phyloP scores from a whole-genome alignment of 352 stramenopile genomes.

The Peronospora belbahrii region DNA sequence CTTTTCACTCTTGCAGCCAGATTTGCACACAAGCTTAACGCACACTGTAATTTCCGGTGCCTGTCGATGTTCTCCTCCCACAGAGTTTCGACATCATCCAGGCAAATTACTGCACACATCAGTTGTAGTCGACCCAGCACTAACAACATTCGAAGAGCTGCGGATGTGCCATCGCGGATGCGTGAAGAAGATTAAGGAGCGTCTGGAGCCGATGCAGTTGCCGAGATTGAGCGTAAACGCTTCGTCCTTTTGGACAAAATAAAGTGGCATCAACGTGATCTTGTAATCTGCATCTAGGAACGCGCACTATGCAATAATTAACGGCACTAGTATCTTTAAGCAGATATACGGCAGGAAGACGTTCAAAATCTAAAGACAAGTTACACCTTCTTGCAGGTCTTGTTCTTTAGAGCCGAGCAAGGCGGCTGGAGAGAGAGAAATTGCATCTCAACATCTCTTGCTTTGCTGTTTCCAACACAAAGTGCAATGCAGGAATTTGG shows the following conservation, averaged over 20 bases:
- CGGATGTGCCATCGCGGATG: conserved; percentile 66
- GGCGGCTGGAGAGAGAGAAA: too few relatives aligned
- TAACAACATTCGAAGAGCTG: conserved; percentile 30
- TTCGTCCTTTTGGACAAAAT: conserved; percentile 48
- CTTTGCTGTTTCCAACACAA: too few relatives aligned
- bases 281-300: too few relatives aligned
- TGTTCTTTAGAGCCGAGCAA: too few relatives aligned
- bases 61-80: conserved; percentile 30
- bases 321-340: too few relatives aligned
- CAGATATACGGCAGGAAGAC: too few relatives aligned
- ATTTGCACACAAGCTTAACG: conserved; percentile 47
- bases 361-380: too few relatives aligned
- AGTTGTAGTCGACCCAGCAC: not conserved
- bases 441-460: too few relatives aligned
- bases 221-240: conserved; percentile 42
- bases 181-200: conserved; percentile 44
- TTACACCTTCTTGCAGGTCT: too few relatives aligned
- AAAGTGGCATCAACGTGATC: not conserved
- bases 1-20: conserved; percentile 38
- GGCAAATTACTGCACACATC: not conserved
- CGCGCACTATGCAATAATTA: too few relatives aligned
- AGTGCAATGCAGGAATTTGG: too few relatives aligned
- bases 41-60: conserved; percentile 34
- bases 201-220: conserved; percentile 29
- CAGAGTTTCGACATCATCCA: not conserved